phyloP scores from a whole-genome alignment of 2,329 filamentous ascomycete species.

The Cadophora sp. region DNA sequence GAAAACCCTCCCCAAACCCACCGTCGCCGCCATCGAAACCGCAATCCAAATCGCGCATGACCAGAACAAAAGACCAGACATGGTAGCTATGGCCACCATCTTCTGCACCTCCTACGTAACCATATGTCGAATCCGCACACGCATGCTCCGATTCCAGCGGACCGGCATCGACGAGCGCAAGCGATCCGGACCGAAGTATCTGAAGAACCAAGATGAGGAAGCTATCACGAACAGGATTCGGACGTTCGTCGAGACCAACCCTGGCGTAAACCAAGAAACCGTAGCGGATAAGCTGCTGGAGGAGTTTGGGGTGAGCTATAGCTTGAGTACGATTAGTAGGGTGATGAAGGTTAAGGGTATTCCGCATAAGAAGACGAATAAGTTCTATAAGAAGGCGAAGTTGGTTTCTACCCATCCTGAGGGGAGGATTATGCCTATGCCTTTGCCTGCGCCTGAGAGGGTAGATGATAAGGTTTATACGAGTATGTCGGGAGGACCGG shows the following conservation, averaged over 20 bases:
- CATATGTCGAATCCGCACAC: constrained; percentile 25
- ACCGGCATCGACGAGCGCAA: constrained; percentile 34
- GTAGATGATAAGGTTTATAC: neutral
- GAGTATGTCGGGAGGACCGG: neutral
- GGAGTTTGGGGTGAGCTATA: constrained; percentile 16
- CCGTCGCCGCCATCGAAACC: constrained; percentile 25
- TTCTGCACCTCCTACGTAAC: constrained; percentile 32
- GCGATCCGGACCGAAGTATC: constrained; percentile 27
- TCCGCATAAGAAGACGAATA: constrained; percentile 31
- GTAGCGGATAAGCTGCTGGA: constrained; percentile 16
- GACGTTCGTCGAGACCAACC: constrained; percentile 19
- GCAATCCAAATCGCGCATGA: constrained; percentile 25
- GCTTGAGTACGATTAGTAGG: constrained; percentile 25
- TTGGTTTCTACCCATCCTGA: constrained; percentile 19
- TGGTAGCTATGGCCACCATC: constrained; percentile 27
- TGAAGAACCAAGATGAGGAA: constrained; percentile 20
- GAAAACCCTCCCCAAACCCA: constrained; percentile 14
- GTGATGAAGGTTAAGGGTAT: constrained; percentile 31
- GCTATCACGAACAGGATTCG: constrained; percentile 22
- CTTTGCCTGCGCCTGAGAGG: constrained; percentile 16
- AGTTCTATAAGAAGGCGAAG: constrained; percentile 25
- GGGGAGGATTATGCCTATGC: constrained; percentile 25
- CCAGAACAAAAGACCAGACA: constrained; percentile 22
- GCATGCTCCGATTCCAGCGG: constrained; percentile 20
- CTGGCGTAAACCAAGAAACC: constrained; percentile 29